These are phyloP conservation scores for Aegilops tauschii DNA, from an alignment of 176 grass and related monocot species.

Conservation along the genomic window DNA sequence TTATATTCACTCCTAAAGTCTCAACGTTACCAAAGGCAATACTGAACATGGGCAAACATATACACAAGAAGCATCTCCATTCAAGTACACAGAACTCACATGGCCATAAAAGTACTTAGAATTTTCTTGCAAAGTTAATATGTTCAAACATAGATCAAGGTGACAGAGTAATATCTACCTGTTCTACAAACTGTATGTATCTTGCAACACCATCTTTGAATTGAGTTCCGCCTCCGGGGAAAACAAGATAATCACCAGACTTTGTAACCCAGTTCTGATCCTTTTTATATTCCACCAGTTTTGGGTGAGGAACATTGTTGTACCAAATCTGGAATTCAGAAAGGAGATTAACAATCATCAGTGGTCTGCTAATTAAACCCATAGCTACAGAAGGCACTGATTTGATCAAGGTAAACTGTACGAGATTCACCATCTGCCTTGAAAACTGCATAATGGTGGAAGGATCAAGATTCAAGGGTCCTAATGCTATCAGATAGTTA, in stretches of 20 bases:
- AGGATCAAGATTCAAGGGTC: not conserved
- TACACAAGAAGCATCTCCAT: not conserved
- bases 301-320: conserved; percentile 88
- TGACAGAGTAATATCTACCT: conserved; percentile 46
- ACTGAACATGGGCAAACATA: not conserved
- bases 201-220: conserved; percentile 81
- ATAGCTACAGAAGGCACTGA: not conserved
- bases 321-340: conserved; percentile 78
- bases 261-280: conserved; percentile 85
- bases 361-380: not conserved
- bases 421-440: not conserved
- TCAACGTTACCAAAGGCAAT: not conserved
- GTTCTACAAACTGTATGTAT: conserved; percentile 83
- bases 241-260: conserved; percentile 82
- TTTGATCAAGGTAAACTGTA: not conserved
- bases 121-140: not conserved
- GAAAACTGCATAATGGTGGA: not conserved
- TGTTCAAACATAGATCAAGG: conserved; percentile 4
- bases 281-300: conserved; percentile 89
- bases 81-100: not conserved
- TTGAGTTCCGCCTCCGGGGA: conserved; percentile 91
- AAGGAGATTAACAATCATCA: conserved; percentile 15
- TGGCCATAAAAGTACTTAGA: not conserved
- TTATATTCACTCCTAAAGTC: not conserved
- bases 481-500: not conserved